Evolutionary conservation across 805 yeast species (phyloP).

Genomic region (Wilhelminamyces savonicus): DNA sequence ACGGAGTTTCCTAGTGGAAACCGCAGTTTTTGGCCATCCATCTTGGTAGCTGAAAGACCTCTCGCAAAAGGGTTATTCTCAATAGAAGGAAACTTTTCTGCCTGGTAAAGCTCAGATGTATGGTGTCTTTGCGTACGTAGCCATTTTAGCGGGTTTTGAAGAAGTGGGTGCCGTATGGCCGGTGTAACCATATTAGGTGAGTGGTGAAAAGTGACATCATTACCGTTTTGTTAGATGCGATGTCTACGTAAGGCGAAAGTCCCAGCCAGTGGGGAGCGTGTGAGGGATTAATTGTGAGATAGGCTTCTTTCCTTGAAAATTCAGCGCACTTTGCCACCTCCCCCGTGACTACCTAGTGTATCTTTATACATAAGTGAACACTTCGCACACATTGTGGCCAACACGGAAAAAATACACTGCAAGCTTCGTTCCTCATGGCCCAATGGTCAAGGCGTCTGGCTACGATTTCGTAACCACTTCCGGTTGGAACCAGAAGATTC

Average conservation of each 20-base stretch:
- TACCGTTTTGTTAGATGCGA: too few species aligned
- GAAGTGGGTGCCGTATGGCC: conserved; percentile 29
- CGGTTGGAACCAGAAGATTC: conserved; percentile 42
- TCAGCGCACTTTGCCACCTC: too few species aligned
- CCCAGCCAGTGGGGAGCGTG: too few species aligned
- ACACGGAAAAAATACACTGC: too few species aligned
- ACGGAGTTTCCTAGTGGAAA: conserved; percentile 25
- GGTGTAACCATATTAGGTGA: too few species aligned
- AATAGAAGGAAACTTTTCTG: conserved; percentile 12
- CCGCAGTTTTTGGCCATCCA: conserved; percentile 15
- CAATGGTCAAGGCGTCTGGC: conserved; percentile 75
- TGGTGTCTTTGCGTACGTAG: conserved; percentile 16
- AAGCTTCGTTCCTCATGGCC: conserved; percentile 64
- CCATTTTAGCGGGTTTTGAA: conserved; percentile 25
- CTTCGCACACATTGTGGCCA: too few species aligned
- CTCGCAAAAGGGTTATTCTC: conserved; percentile 23
- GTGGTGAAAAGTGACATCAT: too few species aligned
- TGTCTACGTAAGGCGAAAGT: too few species aligned
- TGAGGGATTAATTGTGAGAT: too few species aligned
- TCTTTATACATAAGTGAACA: too few species aligned
- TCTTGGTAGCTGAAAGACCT: conserved; percentile 16
- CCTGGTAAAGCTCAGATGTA: conserved; percentile 11
- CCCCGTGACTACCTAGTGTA: too few species aligned
- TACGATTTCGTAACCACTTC: conserved; percentile 48
- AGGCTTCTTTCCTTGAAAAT: too few species aligned